A percentile compares a stretch with the other conserved stretches of the same genome.
Evolutionary conservation across 306 rosid genomes (phyloP).

Genomic region (Sicyos edulis): DNA sequence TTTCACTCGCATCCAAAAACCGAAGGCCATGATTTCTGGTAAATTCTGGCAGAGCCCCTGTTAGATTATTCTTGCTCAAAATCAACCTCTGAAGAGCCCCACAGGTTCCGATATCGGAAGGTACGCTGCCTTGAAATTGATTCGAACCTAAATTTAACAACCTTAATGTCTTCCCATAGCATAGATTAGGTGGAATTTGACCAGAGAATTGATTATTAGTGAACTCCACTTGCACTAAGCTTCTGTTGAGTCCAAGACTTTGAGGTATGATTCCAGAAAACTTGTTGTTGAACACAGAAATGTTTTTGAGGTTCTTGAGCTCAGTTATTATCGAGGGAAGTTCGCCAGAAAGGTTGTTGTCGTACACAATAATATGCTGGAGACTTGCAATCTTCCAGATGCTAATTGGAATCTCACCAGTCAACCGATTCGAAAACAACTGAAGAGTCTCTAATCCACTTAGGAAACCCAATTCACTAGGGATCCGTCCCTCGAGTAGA

Average conservation of each 20-base stretch:
- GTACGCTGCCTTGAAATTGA: conserved; percentile 57
- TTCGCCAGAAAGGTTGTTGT: conserved; percentile 62
- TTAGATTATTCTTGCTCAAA: conserved; percentile 41
- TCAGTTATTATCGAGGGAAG: conserved; percentile 61
- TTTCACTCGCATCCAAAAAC: conserved; percentile 45
- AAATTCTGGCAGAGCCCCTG: conserved; percentile 61
- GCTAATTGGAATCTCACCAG: conserved; percentile 65
- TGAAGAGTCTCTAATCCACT: conserved; percentile 39
- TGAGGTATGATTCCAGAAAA: conserved; percentile 77
- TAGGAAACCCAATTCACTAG: conserved; percentile 57
- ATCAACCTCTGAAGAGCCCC: conserved; percentile 53
- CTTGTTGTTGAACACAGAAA: conserved; percentile 54
- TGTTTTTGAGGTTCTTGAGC: conserved; percentile 52
- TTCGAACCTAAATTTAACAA: conserved; percentile 48
- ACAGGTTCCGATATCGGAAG: conserved; percentile 63
- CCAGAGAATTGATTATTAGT: conserved; percentile 60
- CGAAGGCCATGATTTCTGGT: conserved; percentile 27
- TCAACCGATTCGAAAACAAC: conserved; percentile 47
- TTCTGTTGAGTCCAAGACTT: conserved; percentile 62
- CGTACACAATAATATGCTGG: conserved; percentile 43
- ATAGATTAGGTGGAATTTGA: conserved; percentile 62
- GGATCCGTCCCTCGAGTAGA: conserved; percentile 66
- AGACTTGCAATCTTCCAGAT: conserved; percentile 79
- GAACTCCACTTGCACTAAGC: conserved; percentile 52
- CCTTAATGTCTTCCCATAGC: conserved; percentile 48